Percentiles rank a stretch among this genome's conserved stretches.
Evolutionary conservation across 2,329 filamentous ascomycete genomes (phyloP).

Genomic region (Fusarium aywerte): DNA sequence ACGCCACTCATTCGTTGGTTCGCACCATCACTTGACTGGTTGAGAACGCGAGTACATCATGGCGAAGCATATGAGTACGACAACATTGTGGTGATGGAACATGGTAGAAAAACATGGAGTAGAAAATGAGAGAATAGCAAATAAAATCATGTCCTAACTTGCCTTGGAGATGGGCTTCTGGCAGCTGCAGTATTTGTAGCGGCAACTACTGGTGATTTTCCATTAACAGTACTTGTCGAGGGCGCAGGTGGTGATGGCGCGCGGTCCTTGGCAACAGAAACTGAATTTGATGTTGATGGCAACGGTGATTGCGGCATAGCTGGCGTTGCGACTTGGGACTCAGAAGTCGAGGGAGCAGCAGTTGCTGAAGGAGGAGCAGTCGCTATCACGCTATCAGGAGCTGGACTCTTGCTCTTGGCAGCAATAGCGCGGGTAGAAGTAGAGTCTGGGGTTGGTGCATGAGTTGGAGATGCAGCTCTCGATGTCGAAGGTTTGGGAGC

Average conservation of each 20-base stretch:
- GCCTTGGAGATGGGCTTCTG: conserved; percentile 30
- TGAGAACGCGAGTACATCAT: conserved; percentile 33
- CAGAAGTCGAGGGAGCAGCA: conserved; percentile 3
- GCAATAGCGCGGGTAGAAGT: conserved; percentile 32
- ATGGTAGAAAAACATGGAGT: not conserved
- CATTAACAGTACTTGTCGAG: conserved; percentile 20
- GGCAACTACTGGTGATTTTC: conserved; percentile 19
- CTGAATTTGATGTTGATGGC: conserved; percentile 26
- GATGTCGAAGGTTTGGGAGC: conserved; percentile 34
- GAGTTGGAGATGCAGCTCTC: conserved; percentile 36
- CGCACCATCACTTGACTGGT: conserved; percentile 38
- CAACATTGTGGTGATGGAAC: conserved; percentile 1
- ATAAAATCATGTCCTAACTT: conserved; percentile 7
- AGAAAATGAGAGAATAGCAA: not conserved
- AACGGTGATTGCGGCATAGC: conserved; percentile 28
- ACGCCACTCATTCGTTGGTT: conserved; percentile 40
- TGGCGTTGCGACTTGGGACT: conserved; percentile 12
- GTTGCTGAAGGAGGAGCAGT: conserved; percentile 3
- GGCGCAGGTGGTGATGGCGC: conserved; percentile 29
- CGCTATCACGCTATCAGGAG: conserved; percentile 17
- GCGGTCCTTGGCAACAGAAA: conserved; percentile 28
- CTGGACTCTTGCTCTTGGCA: conserved; percentile 33
- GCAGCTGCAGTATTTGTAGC: not conserved
- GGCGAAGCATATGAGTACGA: conserved; percentile 19
- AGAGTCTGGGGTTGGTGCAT: conserved; percentile 40